These are phyloP conservation scores for Trichoderma guizhouense DNA, from an alignment of 2,329 filamentous ascomycete genomes.

Conservation along the genomic window DNA sequence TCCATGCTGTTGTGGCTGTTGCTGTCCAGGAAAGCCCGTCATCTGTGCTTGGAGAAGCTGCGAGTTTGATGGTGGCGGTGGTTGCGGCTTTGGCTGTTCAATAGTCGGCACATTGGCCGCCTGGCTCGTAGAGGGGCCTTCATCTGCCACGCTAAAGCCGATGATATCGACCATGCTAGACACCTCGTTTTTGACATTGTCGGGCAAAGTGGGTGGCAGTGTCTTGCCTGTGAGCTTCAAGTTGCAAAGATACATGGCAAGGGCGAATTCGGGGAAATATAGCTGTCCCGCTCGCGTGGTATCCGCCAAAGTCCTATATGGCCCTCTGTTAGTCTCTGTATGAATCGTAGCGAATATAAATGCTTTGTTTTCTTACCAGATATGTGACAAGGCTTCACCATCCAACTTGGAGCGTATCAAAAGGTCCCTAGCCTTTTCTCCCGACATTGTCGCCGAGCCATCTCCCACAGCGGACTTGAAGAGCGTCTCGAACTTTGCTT, in stretches of 20 bases:
- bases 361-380: constrained; percentile 61
- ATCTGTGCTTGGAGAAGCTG: constrained; percentile 63
- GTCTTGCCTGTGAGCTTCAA: constrained; percentile 83
- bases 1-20: constrained; percentile 52
- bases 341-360: not conserved
- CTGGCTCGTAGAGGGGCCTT: constrained; percentile 49
- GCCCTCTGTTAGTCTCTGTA: constrained; percentile 16
- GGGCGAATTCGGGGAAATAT: constrained; percentile 93
- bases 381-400: constrained; percentile 83
- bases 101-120: constrained; percentile 66
- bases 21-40: constrained; percentile 59
- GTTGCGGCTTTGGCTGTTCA: constrained; percentile 70
- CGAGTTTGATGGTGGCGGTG: constrained; percentile 70
- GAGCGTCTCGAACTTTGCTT: constrained; percentile 93
- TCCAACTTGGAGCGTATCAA: constrained; percentile 84
- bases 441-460: constrained; percentile 79
- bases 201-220: constrained; percentile 71
- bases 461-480: constrained; percentile 94
- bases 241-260: constrained; percentile 99
- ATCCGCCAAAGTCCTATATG: constrained; percentile 76
- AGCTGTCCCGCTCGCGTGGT: constrained; percentile 95
- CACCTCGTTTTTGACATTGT: constrained; percentile 90
- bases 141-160: constrained; percentile 85
- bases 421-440: constrained; percentile 87
- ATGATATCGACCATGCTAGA: constrained; percentile 99